Conservation (phyloP, 768 basidiomycete genomes). For the Mrakia frigida region DNA sequence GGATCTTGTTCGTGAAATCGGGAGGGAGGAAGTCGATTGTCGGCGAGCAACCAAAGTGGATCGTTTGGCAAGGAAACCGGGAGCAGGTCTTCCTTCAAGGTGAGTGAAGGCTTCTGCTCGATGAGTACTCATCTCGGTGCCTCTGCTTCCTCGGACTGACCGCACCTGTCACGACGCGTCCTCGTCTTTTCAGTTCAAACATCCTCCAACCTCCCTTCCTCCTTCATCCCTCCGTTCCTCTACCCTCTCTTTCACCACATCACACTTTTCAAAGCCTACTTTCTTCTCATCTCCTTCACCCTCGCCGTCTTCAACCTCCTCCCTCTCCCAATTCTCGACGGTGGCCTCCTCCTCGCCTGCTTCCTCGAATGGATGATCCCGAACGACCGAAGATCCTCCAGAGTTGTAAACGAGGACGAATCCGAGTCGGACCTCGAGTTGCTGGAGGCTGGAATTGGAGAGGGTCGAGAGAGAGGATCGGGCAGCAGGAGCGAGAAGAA, state of each 20-base stretch:
- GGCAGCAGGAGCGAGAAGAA: not conserved
- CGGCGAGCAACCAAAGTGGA: not conserved
- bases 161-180: not conserved
- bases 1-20: slow-evolving; percentile 2
- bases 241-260: not conserved
- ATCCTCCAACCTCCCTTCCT: not conserved
- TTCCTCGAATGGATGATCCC: slow-evolving; percentile 20
- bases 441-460: not conserved
- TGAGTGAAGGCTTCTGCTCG: not conserved
- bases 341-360: slow-evolving; percentile 11
- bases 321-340: slow-evolving; percentile 25
- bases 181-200: not conserved
- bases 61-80: slow-evolving; percentile 23
- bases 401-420: not conserved
- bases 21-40: not conserved
- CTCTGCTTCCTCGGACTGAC: not conserved
- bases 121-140: too few species aligned
- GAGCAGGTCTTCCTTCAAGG: slow-evolving; percentile 7
- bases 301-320: slow-evolving; percentile 28
- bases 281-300: slow-evolving; percentile 29
- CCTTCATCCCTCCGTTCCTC: not conserved
- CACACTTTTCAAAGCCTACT: slow-evolving; percentile 4
- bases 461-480: not conserved
- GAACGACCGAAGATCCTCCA: not conserved
- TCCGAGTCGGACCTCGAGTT: not conserved